Base-by-base conservation (phyloP, 1,139 yeast species). In the Suhomyces anneliseae region DNA sequence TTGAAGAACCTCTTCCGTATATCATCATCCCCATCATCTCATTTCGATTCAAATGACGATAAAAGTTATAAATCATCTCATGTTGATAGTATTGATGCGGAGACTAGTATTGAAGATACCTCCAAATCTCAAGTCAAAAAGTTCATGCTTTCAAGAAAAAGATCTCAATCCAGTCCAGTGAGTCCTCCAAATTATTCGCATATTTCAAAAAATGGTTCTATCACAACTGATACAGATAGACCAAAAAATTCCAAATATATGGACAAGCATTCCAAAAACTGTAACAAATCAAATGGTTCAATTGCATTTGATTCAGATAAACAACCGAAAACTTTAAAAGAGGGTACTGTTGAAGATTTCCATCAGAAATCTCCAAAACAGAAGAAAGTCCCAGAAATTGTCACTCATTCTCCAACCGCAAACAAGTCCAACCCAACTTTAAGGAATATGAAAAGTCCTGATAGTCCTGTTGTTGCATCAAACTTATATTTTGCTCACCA, bases 401-500 rank as follows among this genome's bases (percentile, higher is more conserved):
- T 43, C 43, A 41, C 48, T 29, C 43, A 46, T 8, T 45, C 49
- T 10, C 50, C 48, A 14, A 32, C 35, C 10, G 10, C 36, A 32
- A 9, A n/a, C 14, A 26, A 37, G 42, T 12, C 47, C 42, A 11
- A 40, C 26, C 2, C 32, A 32, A 37, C 40, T 35, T 8, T 41
- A 31, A 31, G 42, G 14, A 9, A 19, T 3, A 6, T 33, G 1
- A 38, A 40, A 34, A 36, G 26, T 15, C 45, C 52, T 6, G 54
- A 54, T 8, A 64, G 68, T 45, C 69, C 70, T 0, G 68, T 72
- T 8, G 69, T 72, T n/a, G 60, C 67, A 4, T 68, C 77, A 6
- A 79, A 72, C 54, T 72, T 77, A 43, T 76, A 77, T 58, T 80
- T 80, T 59, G 77, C 76, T 6, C 79, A 77, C 53, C 84, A 80